These are phyloP conservation scores for Epithemia pelagica DNA, from an alignment of 108 stramenopile genomes.

Conservation along the genomic window DNA sequence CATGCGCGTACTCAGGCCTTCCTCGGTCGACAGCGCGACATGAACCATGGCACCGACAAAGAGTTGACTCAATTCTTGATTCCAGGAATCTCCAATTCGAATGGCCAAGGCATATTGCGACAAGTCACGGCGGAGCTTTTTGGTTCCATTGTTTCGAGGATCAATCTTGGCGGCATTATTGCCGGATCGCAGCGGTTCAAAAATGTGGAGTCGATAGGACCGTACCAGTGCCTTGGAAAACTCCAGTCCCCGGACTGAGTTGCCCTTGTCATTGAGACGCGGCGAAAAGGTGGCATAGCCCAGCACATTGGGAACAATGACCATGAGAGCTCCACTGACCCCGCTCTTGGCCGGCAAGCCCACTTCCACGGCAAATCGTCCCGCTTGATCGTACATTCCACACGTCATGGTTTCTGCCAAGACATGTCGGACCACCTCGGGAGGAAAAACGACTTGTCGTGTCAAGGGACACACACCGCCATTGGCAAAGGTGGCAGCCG, in stretches of 20 bases:
- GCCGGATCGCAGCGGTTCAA: conserved; percentile 11
- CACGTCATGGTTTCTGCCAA: conserved; percentile 23
- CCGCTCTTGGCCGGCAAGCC: conserved; percentile 42
- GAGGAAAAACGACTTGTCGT: conserved; percentile 19
- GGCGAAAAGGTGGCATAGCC: conserved; percentile 29
- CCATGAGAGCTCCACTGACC: conserved; percentile 29
- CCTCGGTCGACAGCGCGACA: neutral
- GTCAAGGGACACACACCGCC: conserved; percentile 31
- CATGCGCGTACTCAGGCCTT: conserved; percentile 3
- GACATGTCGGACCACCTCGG: conserved; percentile 12
- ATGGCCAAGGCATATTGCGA: conserved; percentile 10
- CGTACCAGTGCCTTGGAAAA: conserved; percentile 20
- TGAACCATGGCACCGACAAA: conserved; percentile 4
- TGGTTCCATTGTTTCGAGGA: conserved; percentile 11
- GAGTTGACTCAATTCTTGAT: neutral
- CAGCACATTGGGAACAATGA: conserved; percentile 30
- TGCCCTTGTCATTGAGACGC: conserved; percentile 38
- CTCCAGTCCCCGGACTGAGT: conserved; percentile 27
- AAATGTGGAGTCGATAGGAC: conserved; percentile 15
- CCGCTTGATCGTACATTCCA: conserved; percentile 40
- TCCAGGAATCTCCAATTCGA: conserved; percentile 4
- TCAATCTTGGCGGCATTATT: conserved; percentile 15
- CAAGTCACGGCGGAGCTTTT: conserved; percentile 6
- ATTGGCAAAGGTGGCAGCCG: conserved; percentile 35
- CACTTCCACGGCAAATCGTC: conserved; percentile 24